phyloP scores from a whole-genome alignment of 495 filamentous ascomycete genomes.

The Hypoxylon intermedium region DNA sequence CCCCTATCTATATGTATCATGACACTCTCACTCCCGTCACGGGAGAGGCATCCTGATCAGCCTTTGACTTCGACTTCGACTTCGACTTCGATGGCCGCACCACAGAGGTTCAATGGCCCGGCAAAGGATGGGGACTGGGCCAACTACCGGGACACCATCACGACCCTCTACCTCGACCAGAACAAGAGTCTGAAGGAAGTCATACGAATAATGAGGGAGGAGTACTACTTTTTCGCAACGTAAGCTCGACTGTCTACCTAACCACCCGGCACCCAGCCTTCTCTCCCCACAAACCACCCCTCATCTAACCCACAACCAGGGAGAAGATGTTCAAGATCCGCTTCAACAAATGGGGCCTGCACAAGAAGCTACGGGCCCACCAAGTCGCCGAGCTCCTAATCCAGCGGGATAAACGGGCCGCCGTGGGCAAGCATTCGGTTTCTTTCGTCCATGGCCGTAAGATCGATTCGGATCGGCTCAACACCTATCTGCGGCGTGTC shows the following conservation, averaged over 20 bases:
- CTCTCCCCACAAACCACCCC: background rate
- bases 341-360: slow-evolving; percentile 37
- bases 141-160: slow-evolving; percentile 35
- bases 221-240: slow-evolving; percentile 40
- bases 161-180: slow-evolving; percentile 30
- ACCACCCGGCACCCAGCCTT: background rate
- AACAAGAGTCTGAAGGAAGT: slow-evolving; percentile 41
- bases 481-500: slow-evolving; percentile 34
- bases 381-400: slow-evolving; percentile 34
- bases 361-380: slow-evolving; percentile 33
- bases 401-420: slow-evolving; percentile 27
- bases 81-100: slow-evolving; percentile 5
- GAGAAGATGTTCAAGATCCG: slow-evolving; percentile 39
- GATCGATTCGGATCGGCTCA: slow-evolving; percentile 46
- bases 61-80: background rate
- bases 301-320: slow-evolving; percentile 12
- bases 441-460: slow-evolving; percentile 56
- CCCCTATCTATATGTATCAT: slow-evolving; percentile 1
- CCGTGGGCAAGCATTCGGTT: slow-evolving; percentile 47
- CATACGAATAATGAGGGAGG: slow-evolving; percentile 37
- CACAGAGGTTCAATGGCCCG: slow-evolving; percentile 27
- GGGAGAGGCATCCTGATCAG: background rate
- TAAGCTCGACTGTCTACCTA: slow-evolving; percentile 8
- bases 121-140: slow-evolving; percentile 36
- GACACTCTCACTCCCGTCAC: slow-evolving; percentile 5